These are phyloP conservation scores for Takashimella tepidaria DNA, from an alignment of 1,284 basidiomycete species.

Conservation along the genomic window DNA sequence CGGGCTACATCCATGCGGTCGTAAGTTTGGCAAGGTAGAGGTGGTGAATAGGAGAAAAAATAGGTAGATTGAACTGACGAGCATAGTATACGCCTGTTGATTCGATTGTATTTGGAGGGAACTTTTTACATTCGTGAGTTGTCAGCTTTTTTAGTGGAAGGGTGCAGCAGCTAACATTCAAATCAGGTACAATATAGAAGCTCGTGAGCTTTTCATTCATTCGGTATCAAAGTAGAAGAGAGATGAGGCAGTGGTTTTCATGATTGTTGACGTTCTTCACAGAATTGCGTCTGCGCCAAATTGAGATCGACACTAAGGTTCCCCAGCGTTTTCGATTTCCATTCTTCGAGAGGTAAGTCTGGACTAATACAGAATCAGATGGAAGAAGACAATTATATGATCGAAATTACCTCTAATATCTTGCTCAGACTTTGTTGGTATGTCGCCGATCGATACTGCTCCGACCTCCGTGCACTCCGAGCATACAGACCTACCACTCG, in stretches of 20 bases:
- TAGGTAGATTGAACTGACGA: conserved; percentile 1
- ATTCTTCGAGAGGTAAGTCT: conserved; percentile 65
- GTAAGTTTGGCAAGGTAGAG: conserved; percentile 53
- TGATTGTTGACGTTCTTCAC: conserved; percentile 11
- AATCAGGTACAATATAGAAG: conserved; percentile 35
- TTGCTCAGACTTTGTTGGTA: conserved; percentile 75
- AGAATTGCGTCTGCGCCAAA: conserved; percentile 83
- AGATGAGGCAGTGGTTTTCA: conserved; percentile 16
- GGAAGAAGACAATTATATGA: neutral
- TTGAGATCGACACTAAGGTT: conserved; percentile 87
- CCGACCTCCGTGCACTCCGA: conserved; percentile 62
- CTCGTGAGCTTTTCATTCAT: conserved; percentile 40
- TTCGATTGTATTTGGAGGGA: conserved; percentile 93
- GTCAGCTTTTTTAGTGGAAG: conserved; percentile 12
- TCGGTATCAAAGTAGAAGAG: conserved; percentile 7
- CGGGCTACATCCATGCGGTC: conserved; percentile 96
- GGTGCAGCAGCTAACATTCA: conserved; percentile 1
- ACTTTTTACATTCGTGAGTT: conserved; percentile 82
- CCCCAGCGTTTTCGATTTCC: conserved; percentile 95
- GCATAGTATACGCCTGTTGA: conserved; percentile 79
- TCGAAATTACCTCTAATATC: neutral
- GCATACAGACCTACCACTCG: conserved; percentile 49
- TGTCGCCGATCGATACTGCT: conserved; percentile 69
- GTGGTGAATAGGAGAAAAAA: no score
- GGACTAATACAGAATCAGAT: no score